Conservation (phyloP, 2,329 filamentous ascomycete species). For the Pseudogymnoascus pannorum region DNA sequence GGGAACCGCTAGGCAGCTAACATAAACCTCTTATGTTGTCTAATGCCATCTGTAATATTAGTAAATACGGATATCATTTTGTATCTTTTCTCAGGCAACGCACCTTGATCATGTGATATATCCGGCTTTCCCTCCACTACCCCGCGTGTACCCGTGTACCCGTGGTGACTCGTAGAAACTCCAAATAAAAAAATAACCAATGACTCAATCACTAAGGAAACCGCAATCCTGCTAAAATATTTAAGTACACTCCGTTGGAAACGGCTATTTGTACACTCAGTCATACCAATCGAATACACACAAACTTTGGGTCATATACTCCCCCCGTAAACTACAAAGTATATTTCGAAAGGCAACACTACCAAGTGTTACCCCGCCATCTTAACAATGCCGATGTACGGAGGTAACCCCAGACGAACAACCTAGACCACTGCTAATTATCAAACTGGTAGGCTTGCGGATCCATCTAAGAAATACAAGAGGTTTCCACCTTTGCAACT, state of each 20-base stretch:
- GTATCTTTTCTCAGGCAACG: not conserved
- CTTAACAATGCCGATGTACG: constrained; percentile 11
- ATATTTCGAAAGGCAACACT: not conserved
- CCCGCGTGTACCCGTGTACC: constrained; percentile 2
- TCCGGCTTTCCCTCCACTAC: not conserved
- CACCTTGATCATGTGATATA: constrained; percentile 6
- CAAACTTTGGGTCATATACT: not conserved
- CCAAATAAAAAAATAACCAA: constrained; percentile 6
- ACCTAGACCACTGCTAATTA: not conserved
- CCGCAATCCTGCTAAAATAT: not conserved
- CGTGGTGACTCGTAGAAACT: not conserved
- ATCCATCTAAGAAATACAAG: constrained; percentile 72
- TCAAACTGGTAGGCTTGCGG: constrained; percentile 51
- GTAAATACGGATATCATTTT: not conserved
- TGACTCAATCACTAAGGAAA: constrained; percentile 5
- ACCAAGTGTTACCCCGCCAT: constrained; percentile 8
- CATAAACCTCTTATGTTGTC: not conserved
- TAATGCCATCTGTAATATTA: constrained; percentile 2
- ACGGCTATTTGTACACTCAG: not conserved
- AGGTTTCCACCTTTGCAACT: constrained; percentile 55
- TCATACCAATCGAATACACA: not conserved
- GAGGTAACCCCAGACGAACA: not conserved
- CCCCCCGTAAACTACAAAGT: not conserved
- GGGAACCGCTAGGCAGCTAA: constrained; percentile 10
- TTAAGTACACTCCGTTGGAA: not conserved